Evolutionary conservation across 78 protist species (phyloP), one percentile per base, ranked within the genome.

Genomic region (Cavenderia fasciculata): DNA sequence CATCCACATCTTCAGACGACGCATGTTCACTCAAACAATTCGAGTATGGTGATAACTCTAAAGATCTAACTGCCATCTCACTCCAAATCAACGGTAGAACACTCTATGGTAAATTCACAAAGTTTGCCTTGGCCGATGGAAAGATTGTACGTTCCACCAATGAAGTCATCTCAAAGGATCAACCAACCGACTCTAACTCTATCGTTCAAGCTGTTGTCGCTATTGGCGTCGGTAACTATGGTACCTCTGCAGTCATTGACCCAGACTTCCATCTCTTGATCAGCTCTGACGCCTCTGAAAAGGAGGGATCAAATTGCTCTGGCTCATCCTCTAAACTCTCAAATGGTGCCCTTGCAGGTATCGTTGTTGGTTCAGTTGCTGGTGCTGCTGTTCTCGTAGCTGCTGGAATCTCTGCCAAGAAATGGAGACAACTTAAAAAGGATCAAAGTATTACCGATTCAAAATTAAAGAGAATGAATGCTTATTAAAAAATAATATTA

Each of bases 11-110:
- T 11, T 6, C 21, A 18, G 27, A 12, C 2, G 57, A 69, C 10
- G 41, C 75, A 69, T 69, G 75, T 69, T 46, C 75, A n/a, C 29
- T 29, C 75, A 69, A 69, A 29, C 52, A 47, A 25, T 11, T 69
- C 4, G 75, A 38, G 2, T 34, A 34, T 36, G 70, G 23, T 36
- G 70, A 62, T 2, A 62, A 6, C n/a, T n/a, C 27, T 12, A 4
- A 4, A 36, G 21, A 29, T 33, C 33, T 62, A 19, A 31, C 29
- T 16, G 31, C 70, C 2, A 62, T 62, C 47, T 62, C 47, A 4
- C 11, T 62, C 1, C 70, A 62, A 62, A 19, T 62, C 47, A 62
- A 62, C 23, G 47, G 47, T 18, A 2, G 38, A 34, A 62, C 70
- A 34, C 18, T 62, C 27, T 62, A 33, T 12, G 47, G 70, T 36